Conservation (phyloP, 352 stramenopile species). For the Phytophthora pini region DNA sequence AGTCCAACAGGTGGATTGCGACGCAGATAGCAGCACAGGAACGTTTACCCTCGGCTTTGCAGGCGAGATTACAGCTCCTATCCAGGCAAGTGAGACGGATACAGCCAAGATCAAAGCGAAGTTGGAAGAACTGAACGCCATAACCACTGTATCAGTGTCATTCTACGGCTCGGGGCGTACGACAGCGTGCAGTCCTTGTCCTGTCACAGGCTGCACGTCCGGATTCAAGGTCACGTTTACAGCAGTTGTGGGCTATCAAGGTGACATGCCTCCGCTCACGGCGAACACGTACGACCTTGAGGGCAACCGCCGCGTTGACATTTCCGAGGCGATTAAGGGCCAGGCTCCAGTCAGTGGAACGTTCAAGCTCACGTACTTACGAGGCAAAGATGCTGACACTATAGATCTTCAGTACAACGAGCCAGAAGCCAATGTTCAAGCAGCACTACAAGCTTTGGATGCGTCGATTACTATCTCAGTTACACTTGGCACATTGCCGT, state of each 20-base stretch:
- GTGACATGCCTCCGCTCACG: slow-evolving; percentile 90
- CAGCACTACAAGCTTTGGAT: slow-evolving; percentile 83
- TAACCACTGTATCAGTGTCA: slow-evolving; percentile 86
- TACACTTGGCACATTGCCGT: slow-evolving; percentile 59
- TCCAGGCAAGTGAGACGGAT: slow-evolving; percentile 81
- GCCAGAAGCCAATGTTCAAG: slow-evolving; percentile 56
- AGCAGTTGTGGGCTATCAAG: slow-evolving; percentile 73
- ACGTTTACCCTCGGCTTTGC: slow-evolving; percentile 88
- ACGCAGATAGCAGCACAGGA: slow-evolving; percentile 82
- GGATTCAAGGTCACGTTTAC: slow-evolving; percentile 92
- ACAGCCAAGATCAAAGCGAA: slow-evolving; percentile 77
- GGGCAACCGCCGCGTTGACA: slow-evolving; percentile 89
- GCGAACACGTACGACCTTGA: slow-evolving; percentile 89
- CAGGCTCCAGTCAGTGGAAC: slow-evolving; percentile 90
- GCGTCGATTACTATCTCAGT: slow-evolving; percentile 80
- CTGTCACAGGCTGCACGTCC: slow-evolving; percentile 53
- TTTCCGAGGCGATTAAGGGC: slow-evolving; percentile 76
- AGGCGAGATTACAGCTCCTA: slow-evolving; percentile 90
- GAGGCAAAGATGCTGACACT: slow-evolving; percentile 82
- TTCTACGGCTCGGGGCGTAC: slow-evolving; percentile 57
- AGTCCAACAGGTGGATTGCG: slow-evolving; percentile 92
- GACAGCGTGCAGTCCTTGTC: slow-evolving; percentile 80
- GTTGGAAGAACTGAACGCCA: slow-evolving; percentile 90
- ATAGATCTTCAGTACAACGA: slow-evolving; percentile 67
- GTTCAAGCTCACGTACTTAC: slow-evolving; percentile 90